Base-by-base conservation (phyloP, 441 rosid genomes). In the Euphorbia celastroides region DNA sequence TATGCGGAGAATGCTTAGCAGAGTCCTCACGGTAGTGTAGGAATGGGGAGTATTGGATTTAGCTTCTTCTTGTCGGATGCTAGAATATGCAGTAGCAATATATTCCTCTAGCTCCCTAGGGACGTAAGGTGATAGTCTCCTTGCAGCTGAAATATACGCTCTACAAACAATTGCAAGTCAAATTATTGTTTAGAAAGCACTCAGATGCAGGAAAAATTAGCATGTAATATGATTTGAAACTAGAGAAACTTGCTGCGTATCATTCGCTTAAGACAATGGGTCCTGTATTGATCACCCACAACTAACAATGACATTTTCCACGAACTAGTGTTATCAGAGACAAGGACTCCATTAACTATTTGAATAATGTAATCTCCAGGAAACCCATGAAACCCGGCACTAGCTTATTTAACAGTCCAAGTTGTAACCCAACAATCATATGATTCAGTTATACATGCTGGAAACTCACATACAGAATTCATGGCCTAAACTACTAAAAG, bases 1-100 rank as follows among this genome's bases (percentile, higher is more conserved):
- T 83, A 95, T 86, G 42, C 98, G 92, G 38, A 92, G 93, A 72
- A 95, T 88, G 78, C 99, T 95, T 62, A 92, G 97, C 70, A 95
- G 82, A 58, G 98, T 92, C 77, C 99, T 82, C 72, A 90, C 87
- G 30, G 99, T 95, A 67, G 99, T 95, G 77, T 95, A 92, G 41
- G 98, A 92, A 75, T 95, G 97, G 60, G 98, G 97, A 48, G 91
- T 74, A 64, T 81, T 90, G 56, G 97, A 84, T 81, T 81, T 86
- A 27, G 98, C 95, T 82, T 95, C 99, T 81, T 95, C 99, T 78
- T 92, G 99, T 22, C 98, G 85, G 77, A 95, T 90, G 71, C 86
- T 83, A 61, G 91, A 92, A 77, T 95, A 95, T 59, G 98, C 97
- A 65, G 91, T 86, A 67, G 98, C 96, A 71, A 88, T 82, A 65